phyloP scores from a whole-genome alignment of 257 asterid genomes.

The Capsicum chinense region DNA sequence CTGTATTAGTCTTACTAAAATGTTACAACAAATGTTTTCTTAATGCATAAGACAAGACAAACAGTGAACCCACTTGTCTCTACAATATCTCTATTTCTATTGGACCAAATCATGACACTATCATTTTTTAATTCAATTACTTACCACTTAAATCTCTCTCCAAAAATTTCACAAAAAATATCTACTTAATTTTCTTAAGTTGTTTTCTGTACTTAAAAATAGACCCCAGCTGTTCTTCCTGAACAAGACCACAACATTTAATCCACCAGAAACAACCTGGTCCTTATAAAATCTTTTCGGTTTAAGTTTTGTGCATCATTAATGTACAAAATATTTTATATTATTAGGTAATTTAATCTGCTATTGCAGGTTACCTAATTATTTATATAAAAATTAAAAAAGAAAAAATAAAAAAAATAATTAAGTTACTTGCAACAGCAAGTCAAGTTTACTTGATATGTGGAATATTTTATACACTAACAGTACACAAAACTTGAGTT shows the following conservation, averaged over 20 bases:
- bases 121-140: conserved; percentile 3
- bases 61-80: background rate
- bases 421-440: too few species aligned
- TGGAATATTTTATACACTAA: too few species aligned
- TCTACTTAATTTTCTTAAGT: background rate
- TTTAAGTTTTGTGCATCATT: too few species aligned
- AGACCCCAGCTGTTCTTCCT: background rate
- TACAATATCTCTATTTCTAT: background rate
- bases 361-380: too few species aligned
- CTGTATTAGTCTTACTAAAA: too few species aligned
- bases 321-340: too few species aligned
- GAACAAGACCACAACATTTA: background rate
- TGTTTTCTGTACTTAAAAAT: background rate
- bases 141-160: background rate
- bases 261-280: background rate
- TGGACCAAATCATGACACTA: background rate
- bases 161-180: background rate
- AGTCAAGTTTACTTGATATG: too few species aligned
- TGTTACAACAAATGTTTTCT: background rate
- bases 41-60: conserved; percentile 40
- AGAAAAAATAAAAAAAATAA: too few species aligned
- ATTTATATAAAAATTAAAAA: too few species aligned
- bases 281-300: background rate
- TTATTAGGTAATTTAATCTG: too few species aligned
- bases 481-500: too few species aligned